Evolutionary conservation across 2,329 filamentous ascomycete species (phyloP).

Genomic region (Magnaporthiopsis rhizophila): DNA sequence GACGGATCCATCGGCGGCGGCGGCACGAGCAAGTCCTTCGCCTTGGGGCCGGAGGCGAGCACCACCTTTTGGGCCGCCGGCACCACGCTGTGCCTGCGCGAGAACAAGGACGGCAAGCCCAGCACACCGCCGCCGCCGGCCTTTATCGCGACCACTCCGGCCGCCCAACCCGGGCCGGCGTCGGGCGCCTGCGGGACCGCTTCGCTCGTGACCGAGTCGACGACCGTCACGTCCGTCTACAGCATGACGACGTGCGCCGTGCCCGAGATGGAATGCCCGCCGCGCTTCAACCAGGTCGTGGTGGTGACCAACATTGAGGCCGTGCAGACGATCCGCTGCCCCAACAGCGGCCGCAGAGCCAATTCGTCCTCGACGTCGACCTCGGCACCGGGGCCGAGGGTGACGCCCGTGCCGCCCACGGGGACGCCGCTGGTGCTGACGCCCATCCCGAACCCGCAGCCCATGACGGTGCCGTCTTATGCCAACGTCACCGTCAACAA

Average conservation of each 20-base stretch:
- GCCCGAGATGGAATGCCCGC: constrained; percentile 12
- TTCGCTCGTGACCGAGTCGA: constrained; percentile 8
- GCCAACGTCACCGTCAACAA: constrained; percentile 9
- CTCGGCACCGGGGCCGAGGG: constrained; percentile 2
- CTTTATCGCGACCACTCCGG: constrained; percentile 4
- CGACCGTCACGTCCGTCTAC: constrained; percentile 9
- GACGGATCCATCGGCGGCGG: constrained; percentile 5
- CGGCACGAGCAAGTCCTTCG: constrained; percentile 1
- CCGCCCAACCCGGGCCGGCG: not conserved
- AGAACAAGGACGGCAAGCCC: not conserved
- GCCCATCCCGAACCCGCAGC: not conserved
- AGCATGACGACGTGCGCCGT: constrained; percentile 12
- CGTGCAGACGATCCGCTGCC: constrained; percentile 9
- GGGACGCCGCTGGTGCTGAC: constrained; percentile 8
- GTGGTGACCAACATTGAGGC: constrained; percentile 10
- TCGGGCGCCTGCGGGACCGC: constrained; percentile 4
- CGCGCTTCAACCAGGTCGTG: constrained; percentile 10
- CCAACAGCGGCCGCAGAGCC: not conserved
- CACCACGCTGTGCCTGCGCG: constrained; percentile 11
- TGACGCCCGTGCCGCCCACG: constrained; percentile 8
- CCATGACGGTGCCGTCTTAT: constrained; percentile 4
- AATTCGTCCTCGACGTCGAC: not conserved
- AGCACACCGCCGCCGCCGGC: not conserved
- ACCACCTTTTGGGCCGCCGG: constrained; percentile 13
- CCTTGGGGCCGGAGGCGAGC: constrained; percentile 4